phyloP scores from a whole-genome alignment of 345 rosid genomes.

The Eucalyptus viminalis region DNA sequence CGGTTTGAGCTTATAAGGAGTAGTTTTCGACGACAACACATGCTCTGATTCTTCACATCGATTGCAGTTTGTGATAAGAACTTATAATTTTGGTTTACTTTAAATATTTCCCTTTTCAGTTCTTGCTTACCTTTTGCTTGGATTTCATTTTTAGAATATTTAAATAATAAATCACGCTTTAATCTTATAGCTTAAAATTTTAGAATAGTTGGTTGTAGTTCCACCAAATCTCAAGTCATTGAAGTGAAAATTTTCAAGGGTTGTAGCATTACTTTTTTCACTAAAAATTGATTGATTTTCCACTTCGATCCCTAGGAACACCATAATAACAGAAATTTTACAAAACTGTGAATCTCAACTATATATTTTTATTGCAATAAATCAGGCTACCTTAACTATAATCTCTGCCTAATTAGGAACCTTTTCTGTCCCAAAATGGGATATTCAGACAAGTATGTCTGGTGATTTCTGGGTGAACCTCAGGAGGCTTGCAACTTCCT shows the following conservation, averaged over 20 bases:
- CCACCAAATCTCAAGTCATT: neutral
- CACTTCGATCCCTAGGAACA: neutral
- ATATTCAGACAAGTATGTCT: neutral
- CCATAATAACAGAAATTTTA: neutral
- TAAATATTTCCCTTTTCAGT: neutral
- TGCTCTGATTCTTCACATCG: neutral
- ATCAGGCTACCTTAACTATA: neutral
- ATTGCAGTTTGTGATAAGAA: neutral
- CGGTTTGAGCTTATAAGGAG: neutral
- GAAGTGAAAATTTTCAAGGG: neutral
- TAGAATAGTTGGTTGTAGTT: no score
- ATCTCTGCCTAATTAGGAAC: neutral
- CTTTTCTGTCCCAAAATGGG: neutral
- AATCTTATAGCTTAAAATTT: no score
- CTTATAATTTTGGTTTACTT: neutral
- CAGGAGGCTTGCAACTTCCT: neutral
- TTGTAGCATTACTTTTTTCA: neutral
- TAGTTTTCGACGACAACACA: neutral
- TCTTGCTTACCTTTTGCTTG: neutral
- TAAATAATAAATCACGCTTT: no score
- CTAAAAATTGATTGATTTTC: neutral
- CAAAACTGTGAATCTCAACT: neutral
- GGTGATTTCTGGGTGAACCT: neutral
- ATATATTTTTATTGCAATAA: neutral
- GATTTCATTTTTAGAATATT: neutral